Evolutionary conservation across 2,329 filamentous ascomycete genomes (phyloP).

Genomic region (Rosellinia necatrix): DNA sequence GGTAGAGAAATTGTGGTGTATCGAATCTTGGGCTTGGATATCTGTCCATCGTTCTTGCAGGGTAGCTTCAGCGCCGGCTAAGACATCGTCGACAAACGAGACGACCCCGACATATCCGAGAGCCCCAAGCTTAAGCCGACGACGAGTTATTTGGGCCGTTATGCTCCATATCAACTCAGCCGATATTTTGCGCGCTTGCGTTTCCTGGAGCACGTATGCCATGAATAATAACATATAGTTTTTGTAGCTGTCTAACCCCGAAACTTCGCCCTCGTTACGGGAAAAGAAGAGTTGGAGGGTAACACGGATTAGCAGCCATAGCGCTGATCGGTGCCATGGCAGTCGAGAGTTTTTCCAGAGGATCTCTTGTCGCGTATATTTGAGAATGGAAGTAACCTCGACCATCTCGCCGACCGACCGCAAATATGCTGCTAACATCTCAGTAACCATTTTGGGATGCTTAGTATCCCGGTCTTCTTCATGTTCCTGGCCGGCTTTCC

Average conservation of each 20-base stretch:
- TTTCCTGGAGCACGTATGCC: constrained; percentile 45
- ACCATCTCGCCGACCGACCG: constrained; percentile 43
- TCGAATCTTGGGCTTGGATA: background rate
- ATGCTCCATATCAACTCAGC: constrained; percentile 46
- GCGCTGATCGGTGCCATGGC: constrained; percentile 47
- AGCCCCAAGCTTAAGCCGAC: constrained; percentile 47
- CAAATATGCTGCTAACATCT: constrained; percentile 51
- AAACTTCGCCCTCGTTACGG: background rate
- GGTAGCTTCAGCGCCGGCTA: background rate
- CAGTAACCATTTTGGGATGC: constrained; percentile 54
- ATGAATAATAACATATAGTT: constrained; percentile 54
- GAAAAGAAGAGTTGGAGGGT: constrained; percentile 47
- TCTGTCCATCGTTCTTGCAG: background rate
- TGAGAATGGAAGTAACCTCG: constrained; percentile 44
- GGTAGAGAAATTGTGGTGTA: background rate
- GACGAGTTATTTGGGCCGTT: constrained; percentile 49
- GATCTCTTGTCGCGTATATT: constrained; percentile 58
- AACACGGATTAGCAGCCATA: constrained; percentile 61
- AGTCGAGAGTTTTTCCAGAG: constrained; percentile 41
- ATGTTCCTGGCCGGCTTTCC: constrained; percentile 42
- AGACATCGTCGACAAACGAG: background rate
- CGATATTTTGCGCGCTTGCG: constrained; percentile 19
- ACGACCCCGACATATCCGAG: background rate
- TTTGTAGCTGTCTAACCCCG: constrained; percentile 50
- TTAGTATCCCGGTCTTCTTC: constrained; percentile 53